Base-by-base conservation (phyloP, 495 filamentous ascomycete species). In the Gamarada debralockiae region DNA sequence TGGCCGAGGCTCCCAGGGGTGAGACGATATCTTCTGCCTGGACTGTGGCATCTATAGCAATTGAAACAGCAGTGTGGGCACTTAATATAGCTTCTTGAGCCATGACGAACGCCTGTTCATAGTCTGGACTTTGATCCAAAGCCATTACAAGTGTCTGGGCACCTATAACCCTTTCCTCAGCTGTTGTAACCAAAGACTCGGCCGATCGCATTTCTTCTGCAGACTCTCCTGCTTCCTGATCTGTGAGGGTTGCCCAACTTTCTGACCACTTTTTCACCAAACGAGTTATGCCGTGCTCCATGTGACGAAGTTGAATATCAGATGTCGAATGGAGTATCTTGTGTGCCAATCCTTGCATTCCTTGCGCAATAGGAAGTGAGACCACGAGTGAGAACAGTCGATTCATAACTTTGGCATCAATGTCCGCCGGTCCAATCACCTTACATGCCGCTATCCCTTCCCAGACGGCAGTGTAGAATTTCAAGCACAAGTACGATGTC, bases 381-480 rank as follows among this genome's bases (percentile, higher is more conserved):
- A 24, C 21, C 3, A 62, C 21, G 22, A 17, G 37, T 9, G 7
- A 34, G n/a, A 62, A 43, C 10, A 62, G 21, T 6, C 25, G 9
- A 25, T 57, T 47, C 18, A 64, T 14, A 4, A 41, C 40, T 24
- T 27, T 45, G 10, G 20, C 31, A 20, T 58, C 48, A 18, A 55
- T 36, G 7, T 56, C 48, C 5, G 12, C 29, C 18, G 52, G 52
- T 13, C 24, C 44, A 18, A 59, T 12, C 8, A 61, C 49, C 39
- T 53, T 56, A 25, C 45, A 53, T 0, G 34, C 27, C 9, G 23
- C 12, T 1, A 65, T 39, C 7, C 59, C 62, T 2, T 53, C 40
- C 57, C 57, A 61, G 22, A 55, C 21, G 12, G 56, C 27, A 37
- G 46, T 33, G 25, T 56, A 58, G 20, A 59, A 56, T 6, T 38